Conservation (phyloP, 352 stramenopile species). For the Pythium folliculosum region DNA sequence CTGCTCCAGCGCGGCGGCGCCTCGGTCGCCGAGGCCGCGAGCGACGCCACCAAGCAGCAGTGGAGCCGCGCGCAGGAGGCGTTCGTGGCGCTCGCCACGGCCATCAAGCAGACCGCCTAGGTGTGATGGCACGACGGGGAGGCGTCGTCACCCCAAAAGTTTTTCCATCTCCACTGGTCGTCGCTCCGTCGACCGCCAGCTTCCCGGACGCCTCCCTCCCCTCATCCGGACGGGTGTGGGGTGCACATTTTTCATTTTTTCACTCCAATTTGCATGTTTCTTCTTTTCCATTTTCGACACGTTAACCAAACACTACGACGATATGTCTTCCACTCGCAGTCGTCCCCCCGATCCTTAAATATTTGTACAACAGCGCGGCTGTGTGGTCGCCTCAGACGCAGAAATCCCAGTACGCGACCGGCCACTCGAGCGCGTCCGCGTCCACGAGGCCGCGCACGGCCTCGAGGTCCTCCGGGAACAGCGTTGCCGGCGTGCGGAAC, state of each 20-base stretch:
- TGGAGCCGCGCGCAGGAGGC: slow-evolving; percentile 66
- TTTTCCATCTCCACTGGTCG: neutral
- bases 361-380: neutral
- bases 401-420: neutral
- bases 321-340: neutral
- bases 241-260: neutral
- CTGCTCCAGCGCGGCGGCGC: slow-evolving; percentile 69
- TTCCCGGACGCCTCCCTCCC: neutral
- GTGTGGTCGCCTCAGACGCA: neutral
- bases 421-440: neutral
- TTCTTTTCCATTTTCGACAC: neutral
- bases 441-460: slow-evolving; percentile 21
- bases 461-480: slow-evolving; percentile 29
- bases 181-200: too few species aligned
- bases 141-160: neutral
- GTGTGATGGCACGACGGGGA: neutral
- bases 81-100: slow-evolving; percentile 77
- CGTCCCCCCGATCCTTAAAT: neutral
- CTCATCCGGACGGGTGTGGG: neutral
- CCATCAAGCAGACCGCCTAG: slow-evolving; percentile 73
- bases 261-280: neutral
- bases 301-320: neutral
- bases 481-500: slow-evolving; percentile 20
- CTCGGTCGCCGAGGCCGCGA: slow-evolving; percentile 48
- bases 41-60: slow-evolving; percentile 50